Conservation (phyloP, 2,329 filamentous ascomycete species). For the Cryphonectria naterciae region DNA sequence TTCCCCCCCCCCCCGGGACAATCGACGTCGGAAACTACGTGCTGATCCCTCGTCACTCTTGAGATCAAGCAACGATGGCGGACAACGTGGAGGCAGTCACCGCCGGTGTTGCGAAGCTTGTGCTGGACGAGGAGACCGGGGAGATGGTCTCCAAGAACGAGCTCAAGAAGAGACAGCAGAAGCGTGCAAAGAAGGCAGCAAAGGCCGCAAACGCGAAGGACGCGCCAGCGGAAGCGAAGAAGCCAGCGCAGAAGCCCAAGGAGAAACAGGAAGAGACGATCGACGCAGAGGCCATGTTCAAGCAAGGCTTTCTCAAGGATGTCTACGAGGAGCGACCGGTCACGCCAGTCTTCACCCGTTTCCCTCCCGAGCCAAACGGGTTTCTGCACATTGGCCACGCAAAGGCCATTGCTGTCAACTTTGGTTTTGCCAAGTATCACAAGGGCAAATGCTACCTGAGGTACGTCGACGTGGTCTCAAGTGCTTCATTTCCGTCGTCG, state of each 20-base stretch:
- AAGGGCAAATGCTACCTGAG: slow-evolving; percentile 59
- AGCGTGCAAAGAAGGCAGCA: slow-evolving; percentile 37
- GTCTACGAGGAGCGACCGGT: slow-evolving; percentile 71
- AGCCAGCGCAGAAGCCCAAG: slow-evolving; percentile 43
- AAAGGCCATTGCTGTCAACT: slow-evolving; percentile 95
- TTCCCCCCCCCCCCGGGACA: background rate
- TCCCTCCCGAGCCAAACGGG: slow-evolving; percentile 89
- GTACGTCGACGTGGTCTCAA: background rate
- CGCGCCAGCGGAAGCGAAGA: slow-evolving; percentile 33
- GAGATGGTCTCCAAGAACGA: slow-evolving; percentile 48
- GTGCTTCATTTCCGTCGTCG: background rate
- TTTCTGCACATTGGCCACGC: slow-evolving; percentile 92
- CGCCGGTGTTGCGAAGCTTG: slow-evolving; percentile 41
- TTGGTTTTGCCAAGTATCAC: slow-evolving; percentile 87
- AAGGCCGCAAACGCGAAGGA: slow-evolving; percentile 33
- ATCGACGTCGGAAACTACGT: slow-evolving; percentile 5
- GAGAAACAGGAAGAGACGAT: slow-evolving; percentile 48
- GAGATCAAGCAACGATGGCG: slow-evolving; percentile 35
- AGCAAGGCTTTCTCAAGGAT: slow-evolving; percentile 74
- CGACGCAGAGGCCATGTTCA: slow-evolving; percentile 74
- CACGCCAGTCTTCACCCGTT: slow-evolving; percentile 69
- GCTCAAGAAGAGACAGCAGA: slow-evolving; percentile 44
- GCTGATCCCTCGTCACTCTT: background rate
- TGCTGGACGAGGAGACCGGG: slow-evolving; percentile 46
- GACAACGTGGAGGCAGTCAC: slow-evolving; percentile 39